Conservation (phyloP, 306 rosid species). For the Rubus parviflorus region DNA sequence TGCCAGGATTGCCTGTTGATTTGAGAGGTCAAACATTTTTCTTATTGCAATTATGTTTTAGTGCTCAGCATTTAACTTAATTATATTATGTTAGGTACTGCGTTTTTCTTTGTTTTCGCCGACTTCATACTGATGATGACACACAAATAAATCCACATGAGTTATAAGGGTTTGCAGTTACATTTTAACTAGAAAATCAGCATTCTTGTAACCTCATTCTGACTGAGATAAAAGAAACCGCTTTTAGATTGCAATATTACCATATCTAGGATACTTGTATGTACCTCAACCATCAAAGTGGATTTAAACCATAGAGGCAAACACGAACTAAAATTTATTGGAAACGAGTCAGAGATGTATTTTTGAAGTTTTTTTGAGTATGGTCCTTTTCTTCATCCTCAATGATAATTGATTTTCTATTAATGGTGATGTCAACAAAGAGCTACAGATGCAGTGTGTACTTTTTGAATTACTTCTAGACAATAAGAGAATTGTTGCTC, state of each 20-base stretch:
- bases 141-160: conserved; percentile 1
- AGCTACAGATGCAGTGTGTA: background rate
- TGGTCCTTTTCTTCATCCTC: background rate
- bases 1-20: conserved; percentile 38
- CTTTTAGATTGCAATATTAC: background rate
- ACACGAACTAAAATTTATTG: background rate
- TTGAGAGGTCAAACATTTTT: conserved; percentile 32
- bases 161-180: background rate
- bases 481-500: background rate
- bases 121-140: background rate
- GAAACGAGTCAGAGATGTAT: background rate
- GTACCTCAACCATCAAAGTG: background rate
- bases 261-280: background rate
- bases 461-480: background rate
- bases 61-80: background rate
- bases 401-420: background rate
- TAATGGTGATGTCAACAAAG: background rate
- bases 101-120: background rate
- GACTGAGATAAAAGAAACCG: background rate
- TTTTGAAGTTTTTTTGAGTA: background rate
- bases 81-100: background rate
- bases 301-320: background rate
- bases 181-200: background rate
- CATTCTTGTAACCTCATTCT: background rate
- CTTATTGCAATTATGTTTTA: background rate